Evolutionary conservation across 2,329 filamentous ascomycete species (phyloP).

Genomic region (Talaromyces islandicus): DNA sequence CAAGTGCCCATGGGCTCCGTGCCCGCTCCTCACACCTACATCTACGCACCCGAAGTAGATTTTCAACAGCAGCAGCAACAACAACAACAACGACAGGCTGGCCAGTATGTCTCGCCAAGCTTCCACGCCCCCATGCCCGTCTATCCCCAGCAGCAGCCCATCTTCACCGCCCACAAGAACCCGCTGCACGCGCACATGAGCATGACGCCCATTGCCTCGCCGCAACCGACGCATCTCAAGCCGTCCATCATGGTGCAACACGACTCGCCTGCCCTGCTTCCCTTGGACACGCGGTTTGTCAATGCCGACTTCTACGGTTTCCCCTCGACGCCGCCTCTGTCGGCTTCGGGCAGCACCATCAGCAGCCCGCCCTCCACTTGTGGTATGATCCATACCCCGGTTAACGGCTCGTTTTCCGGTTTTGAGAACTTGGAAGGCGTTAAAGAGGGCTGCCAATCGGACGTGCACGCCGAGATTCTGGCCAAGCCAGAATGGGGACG

Average conservation of each 20-base stretch:
- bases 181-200: constrained; percentile 20
- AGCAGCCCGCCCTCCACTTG: constrained; percentile 75
- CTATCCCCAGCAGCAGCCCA: constrained; percentile 22
- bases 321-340: constrained; percentile 81
- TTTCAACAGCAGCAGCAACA: constrained; percentile 63
- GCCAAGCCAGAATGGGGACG: constrained; percentile 69
- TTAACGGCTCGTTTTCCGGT: constrained; percentile 71
- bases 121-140: constrained; percentile 35
- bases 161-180: constrained; percentile 10
- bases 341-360: constrained; percentile 74
- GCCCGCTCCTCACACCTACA: constrained; percentile 76
- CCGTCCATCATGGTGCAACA: constrained; percentile 63
- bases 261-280: constrained; percentile 47
- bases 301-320: constrained; percentile 62
- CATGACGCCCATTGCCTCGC: constrained; percentile 67
- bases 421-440: constrained; percentile 61
- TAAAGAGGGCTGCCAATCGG: constrained; percentile 66
- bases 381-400: constrained; percentile 73
- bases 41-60: constrained; percentile 74
- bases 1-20: constrained; percentile 42
- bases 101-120: constrained; percentile 45
- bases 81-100: constrained; percentile 64
- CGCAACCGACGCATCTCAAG: constrained; percentile 68
- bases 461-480: constrained; percentile 66
- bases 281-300: constrained; percentile 70